Evolutionary conservation across 495 filamentous ascomycete species (phyloP), one percentile per base, ranked within the genome.

Genomic region (Podospora anserina): DNA sequence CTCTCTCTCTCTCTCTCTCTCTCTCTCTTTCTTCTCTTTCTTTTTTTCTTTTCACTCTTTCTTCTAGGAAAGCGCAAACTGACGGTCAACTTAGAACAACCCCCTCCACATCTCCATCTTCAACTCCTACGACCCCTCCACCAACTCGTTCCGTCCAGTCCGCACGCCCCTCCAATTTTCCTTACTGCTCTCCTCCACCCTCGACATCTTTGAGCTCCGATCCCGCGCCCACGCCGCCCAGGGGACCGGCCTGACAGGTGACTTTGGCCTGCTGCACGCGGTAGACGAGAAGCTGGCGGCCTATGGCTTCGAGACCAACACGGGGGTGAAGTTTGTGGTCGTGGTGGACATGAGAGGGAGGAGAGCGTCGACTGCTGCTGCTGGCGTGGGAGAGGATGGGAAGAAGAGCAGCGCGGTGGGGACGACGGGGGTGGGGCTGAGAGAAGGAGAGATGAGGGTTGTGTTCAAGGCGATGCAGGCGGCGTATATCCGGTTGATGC

Each of bases 291-390:
- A 92, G 13, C 82, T 98, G 23, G 92, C 93, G 19, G 88, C 90
- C 66, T 99, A 97, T 82, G 95, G 95, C 68, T 98, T 92, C 88
- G 84, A 97, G 74, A 98, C 95, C n/a, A 97, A 96, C 77, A 98
- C 96, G 5, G 94, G 94, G 5, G 88, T 94, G 32, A 93, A 92
- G 77, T 87, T 99, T 70, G 87, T 97, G 32, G 87, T 92, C 54
- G 87, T 97, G 1, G 90, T 98, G 16, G 95, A 98, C 77, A 88
- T 96, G 82, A 85, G 90, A 62, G 93, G 93, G 1, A 79, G 84
- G 23, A 55, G 76, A 19, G 60, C 74, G 7, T 75, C 85, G 59
- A 68, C 61, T 64, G 71, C 67, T 32, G 72, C 60, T 28, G 72
- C 60, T 70, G 77, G 32, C 61, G 78, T 68, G 56, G 66, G 68